These are phyloP conservation scores for Verticillium tricorpus DNA, from an alignment of 2,329 filamentous ascomycete species.

Conservation along the genomic window DNA sequence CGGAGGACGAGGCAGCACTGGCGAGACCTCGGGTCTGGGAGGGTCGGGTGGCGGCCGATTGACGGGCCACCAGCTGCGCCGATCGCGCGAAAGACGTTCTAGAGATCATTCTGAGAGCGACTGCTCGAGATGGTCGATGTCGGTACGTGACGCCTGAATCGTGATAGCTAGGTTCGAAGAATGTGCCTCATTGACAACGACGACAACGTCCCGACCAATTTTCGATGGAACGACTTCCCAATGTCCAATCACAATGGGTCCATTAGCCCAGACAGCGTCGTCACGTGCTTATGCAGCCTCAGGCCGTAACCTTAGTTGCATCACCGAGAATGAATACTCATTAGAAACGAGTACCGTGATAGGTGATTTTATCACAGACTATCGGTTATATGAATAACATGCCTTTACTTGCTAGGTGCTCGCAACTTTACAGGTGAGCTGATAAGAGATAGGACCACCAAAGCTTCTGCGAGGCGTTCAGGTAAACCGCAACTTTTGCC, in stretches of 20 bases:
- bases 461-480: too few species aligned
- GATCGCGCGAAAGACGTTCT: constrained; percentile 55
- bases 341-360: too few species aligned
- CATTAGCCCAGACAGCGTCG: not conserved
- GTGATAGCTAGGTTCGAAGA: constrained; percentile 12
- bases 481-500: not conserved
- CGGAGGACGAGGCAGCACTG: constrained; percentile 61
- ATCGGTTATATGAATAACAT: too few species aligned
- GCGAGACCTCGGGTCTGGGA: constrained; percentile 47
- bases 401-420: too few species aligned
- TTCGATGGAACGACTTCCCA: constrained; percentile 12
- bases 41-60: constrained; percentile 52
- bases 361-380: too few species aligned
- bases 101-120: constrained; percentile 58
- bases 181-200: constrained; percentile 13
- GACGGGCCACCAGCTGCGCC: constrained; percentile 53
- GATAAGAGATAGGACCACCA: not conserved
- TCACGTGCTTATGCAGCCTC: not conserved
- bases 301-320: not conserved
- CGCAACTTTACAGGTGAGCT: not conserved
- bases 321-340: too few species aligned
- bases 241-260: constrained; percentile 2
- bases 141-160: constrained; percentile 14
- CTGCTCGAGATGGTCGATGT: constrained; percentile 49
- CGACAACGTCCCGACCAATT: constrained; percentile 14